Percentiles rank a stretch among this genome's conserved stretches.
Conservation (phyloP, 2,329 filamentous ascomycete genomes). For the Penicillium sp. region DNA sequence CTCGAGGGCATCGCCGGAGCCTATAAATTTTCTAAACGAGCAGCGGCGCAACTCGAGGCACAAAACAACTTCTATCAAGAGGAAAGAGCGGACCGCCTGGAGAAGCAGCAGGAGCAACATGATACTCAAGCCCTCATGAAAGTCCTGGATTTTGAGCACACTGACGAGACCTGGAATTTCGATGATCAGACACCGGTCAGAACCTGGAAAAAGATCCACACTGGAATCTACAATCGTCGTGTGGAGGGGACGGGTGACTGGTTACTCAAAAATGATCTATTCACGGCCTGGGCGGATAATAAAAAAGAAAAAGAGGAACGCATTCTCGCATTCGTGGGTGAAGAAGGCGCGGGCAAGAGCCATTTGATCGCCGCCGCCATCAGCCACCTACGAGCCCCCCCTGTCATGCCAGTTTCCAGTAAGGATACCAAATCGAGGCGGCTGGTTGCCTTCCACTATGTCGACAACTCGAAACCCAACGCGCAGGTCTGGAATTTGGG, state of each 20-base stretch:
- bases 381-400: not conserved
- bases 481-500: not conserved
- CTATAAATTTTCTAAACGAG: no score
- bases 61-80: no score
- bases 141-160: not conserved
- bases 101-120: no score
- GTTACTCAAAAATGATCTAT: not conserved
- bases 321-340: not conserved
- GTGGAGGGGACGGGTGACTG: not conserved
- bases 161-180: not conserved
- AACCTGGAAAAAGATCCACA: not conserved
- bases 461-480: not conserved
- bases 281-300: not conserved
- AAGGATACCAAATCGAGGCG: not conserved
- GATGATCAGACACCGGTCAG: not conserved
- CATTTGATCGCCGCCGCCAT: not conserved
- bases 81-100: no score
- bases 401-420: no score
- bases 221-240: not conserved
- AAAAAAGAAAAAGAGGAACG: not conserved
- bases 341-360: not conserved
- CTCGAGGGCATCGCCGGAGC: no score
- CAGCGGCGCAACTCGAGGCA: no score
- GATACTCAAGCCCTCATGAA: not conserved
- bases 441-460: not conserved